Base-by-base conservation (phyloP, 2,329 filamentous ascomycete species). In the Didymella exigua region DNA sequence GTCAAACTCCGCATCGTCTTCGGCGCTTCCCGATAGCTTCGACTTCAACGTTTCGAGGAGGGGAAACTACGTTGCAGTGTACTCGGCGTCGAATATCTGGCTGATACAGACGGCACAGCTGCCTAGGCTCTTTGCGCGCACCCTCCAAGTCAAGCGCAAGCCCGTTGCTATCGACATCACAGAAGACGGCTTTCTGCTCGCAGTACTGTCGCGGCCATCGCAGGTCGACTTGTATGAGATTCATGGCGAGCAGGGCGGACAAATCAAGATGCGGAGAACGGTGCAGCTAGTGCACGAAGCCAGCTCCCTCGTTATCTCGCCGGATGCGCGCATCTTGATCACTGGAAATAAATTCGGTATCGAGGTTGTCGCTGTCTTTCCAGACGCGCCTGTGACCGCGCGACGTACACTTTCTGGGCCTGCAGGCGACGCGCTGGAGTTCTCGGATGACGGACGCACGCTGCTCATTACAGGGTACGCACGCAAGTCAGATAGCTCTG, bases 311-410 rank as follows among this genome's bases (percentile, higher is more conserved):
- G 87, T 89, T 14, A 78, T 96, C 26, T 93, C 91, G 0, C 90
- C 91, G 1, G 90, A 89, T 60, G 91, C 90, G 21, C 86, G 88
- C 37, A 89, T 96, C 13, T 77, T 96, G 40, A 92, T 92, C 21
- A 89, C 91, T 14, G 91, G 91, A 7, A 96, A 93, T 73, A 87
- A 91, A 68, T 89, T 90, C 50, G 90, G 90, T n/a, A 93, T 96
- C 59, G 92, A 96, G 73, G 89, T 96, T 0, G 87, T 90, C 24
- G 89, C 91, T 5, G 78, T 96, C 33, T 85, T 84, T 42, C 80
- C 87, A 2, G 84, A 81, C 48, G 86, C 85, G 1, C 68, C 70
- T 5, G 74, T 72, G 38, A 67, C 74, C 4, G 61, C 68, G 26
- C 59, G 71, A 43, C 66, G 75, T 4, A 70, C 70, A 5, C 69